Evolutionary conservation across 306 rosid species (phyloP).

Genomic region (Vicia villosa): DNA sequence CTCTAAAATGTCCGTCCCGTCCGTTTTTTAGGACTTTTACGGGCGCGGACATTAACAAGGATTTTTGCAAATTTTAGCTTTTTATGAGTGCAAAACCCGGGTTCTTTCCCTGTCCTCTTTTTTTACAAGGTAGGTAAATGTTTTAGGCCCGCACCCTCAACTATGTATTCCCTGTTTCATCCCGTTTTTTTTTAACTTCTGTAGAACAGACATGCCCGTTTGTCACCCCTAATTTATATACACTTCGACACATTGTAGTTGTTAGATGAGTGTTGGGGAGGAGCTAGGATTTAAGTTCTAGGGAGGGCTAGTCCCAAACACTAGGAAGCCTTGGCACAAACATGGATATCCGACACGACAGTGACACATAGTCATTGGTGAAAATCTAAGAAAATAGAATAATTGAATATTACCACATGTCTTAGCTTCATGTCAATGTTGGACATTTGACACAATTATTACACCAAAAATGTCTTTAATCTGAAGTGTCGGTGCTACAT

Average conservation of each 20-base stretch:
- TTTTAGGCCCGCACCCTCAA: too few species aligned
- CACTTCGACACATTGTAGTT: background rate
- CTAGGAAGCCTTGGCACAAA: background rate
- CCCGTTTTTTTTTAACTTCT: too few species aligned
- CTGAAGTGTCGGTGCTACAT: too few species aligned
- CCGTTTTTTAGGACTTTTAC: too few species aligned
- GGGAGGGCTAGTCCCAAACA: background rate
- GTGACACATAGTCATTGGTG: background rate
- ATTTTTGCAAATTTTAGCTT: accelerated
- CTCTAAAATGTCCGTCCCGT: too few species aligned
- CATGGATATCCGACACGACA: background rate
- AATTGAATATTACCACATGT: background rate
- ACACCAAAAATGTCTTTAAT: background rate
- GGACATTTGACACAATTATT: background rate
- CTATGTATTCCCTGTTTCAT: too few species aligned
- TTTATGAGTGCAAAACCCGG: too few species aligned
- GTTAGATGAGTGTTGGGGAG: background rate
- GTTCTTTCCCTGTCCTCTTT: too few species aligned
- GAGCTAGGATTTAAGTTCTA: background rate
- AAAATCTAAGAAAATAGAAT: background rate
- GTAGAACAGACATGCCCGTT: too few species aligned
- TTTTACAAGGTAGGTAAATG: too few species aligned
- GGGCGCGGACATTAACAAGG: too few species aligned
- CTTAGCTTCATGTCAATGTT: background rate
- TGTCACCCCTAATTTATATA: background rate